phyloP scores from a whole-genome alignment of 768 basidiomycete genomes.

The Thelephora aurantiotincta region DNA sequence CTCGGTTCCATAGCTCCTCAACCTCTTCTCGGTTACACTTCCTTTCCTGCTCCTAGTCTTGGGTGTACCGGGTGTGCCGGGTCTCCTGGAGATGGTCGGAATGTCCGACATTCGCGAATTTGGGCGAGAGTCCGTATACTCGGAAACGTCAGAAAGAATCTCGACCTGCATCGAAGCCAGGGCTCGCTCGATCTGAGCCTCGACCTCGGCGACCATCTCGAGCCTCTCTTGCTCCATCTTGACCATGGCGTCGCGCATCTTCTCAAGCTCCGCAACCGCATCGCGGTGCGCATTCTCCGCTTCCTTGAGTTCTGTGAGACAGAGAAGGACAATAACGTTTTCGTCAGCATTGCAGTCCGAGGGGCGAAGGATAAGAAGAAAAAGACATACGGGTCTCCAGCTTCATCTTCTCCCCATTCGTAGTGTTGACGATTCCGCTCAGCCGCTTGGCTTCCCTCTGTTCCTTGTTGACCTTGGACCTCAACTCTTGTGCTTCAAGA shows the following conservation, averaged over 20 bases:
- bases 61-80: conserved; percentile 23
- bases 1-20: conserved; percentile 68
- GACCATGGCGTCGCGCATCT: conserved; percentile 78
- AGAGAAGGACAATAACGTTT: neutral
- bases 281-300: conserved; percentile 74
- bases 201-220: conserved; percentile 87
- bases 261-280: conserved; percentile 66
- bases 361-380: neutral
- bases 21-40: conserved; percentile 15
- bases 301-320: conserved; percentile 52
- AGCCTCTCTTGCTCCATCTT: conserved; percentile 78
- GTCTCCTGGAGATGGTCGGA: conserved; percentile 15
- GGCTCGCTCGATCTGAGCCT: conserved; percentile 81
- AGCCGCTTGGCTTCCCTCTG: conserved; percentile 79
- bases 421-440: conserved; percentile 63
- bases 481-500: conserved; percentile 71
- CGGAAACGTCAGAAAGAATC: conserved; percentile 46
- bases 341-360: neutral
- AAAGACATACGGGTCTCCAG: conserved; percentile 57
- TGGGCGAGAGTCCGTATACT: conserved; percentile 55
- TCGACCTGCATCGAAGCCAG: conserved; percentile 77
- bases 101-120: conserved; percentile 42
- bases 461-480: conserved; percentile 82
- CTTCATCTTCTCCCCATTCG: conserved; percentile 65
- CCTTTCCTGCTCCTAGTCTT: conserved; percentile 21